Percentiles rank a stretch among this genome's conserved stretches.
These are phyloP conservation scores for Neurospora tetraspora DNA, from an alignment of 495 filamentous ascomycete species.

Conservation along the genomic window DNA sequence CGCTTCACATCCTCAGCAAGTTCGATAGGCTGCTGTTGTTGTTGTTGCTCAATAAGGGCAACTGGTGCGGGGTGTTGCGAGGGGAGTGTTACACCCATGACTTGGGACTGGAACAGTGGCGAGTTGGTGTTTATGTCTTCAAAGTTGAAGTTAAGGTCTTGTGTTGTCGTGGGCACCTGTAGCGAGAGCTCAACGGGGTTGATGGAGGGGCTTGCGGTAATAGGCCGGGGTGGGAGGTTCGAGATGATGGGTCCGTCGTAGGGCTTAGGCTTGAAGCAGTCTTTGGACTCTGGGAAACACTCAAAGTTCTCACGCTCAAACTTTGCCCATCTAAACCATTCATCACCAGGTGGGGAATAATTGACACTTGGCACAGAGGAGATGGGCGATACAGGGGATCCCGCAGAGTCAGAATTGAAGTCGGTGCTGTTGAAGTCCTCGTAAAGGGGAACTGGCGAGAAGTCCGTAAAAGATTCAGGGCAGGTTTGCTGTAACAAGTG, in stretches of 20 bases:
- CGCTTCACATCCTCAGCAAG: constrained; percentile 4
- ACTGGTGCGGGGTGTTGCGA: not conserved
- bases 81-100: constrained; percentile 1
- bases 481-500: constrained; percentile 9
- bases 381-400: constrained; percentile 15
- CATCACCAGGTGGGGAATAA: constrained; percentile 13
- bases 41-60: not conserved
- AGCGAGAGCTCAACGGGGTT: constrained; percentile 22
- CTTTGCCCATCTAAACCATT: constrained; percentile 5
- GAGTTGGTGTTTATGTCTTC: not conserved
- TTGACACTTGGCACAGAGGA: constrained; percentile 17
- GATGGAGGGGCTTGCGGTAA: constrained; percentile 18
- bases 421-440: constrained; percentile 19
- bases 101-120: constrained; percentile 8
- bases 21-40: not conserved
- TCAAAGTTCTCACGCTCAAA: constrained; percentile 3
- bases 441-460: constrained; percentile 11
- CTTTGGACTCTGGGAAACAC: constrained; percentile 10
- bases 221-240: constrained; percentile 1
- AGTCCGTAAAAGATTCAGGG: constrained; percentile 2
- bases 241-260: constrained; percentile 7
- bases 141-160: not conserved
- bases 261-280: constrained; percentile 10
- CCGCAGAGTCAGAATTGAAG: constrained; percentile 21
- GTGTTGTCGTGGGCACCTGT: not conserved